These are phyloP conservation scores for Kwoniella sp. DNA, from an alignment of 768 basidiomycete genomes.

Conservation along the genomic window DNA sequence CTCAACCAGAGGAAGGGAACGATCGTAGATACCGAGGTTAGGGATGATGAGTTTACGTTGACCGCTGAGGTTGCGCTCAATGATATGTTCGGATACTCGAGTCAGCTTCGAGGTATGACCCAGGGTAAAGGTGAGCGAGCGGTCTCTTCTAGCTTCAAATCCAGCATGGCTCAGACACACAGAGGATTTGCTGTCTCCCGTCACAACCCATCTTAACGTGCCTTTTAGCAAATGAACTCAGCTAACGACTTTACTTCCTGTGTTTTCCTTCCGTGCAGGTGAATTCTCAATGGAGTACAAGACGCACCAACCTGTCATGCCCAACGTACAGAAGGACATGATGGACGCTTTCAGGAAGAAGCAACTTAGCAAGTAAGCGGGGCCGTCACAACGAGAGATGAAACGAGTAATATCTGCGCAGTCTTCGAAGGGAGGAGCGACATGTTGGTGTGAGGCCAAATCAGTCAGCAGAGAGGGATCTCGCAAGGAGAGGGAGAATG, in stretches of 20 bases:
- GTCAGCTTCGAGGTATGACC: slow-evolving; percentile 85
- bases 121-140: slow-evolving; percentile 90
- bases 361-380: slow-evolving; percentile 57
- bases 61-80: slow-evolving; percentile 89
- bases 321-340: slow-evolving; percentile 83
- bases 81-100: slow-evolving; percentile 98
- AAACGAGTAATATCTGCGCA: too few relatives aligned
- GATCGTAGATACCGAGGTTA: slow-evolving; percentile 91
- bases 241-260: too few relatives aligned
- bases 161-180: too few relatives aligned
- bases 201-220: too few relatives aligned
- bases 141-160: slow-evolving; percentile 62
- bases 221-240: too few relatives aligned
- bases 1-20: slow-evolving; percentile 89
- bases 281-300: slow-evolving; percentile 65
- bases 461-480: too few relatives aligned
- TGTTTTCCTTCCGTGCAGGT: slow-evolving; percentile 36
- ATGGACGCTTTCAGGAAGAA: slow-evolving; percentile 83
- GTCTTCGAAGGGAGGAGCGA: too few relatives aligned
- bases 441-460: too few relatives aligned
- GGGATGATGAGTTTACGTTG: slow-evolving; percentile 94
- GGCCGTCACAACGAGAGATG: too few relatives aligned
- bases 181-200: too few relatives aligned
- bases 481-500: too few relatives aligned
- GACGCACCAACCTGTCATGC: slow-evolving; percentile 80